Evolutionary conservation across 345 rosid genomes (phyloP).

Genomic region (Erodium maritimum): DNA sequence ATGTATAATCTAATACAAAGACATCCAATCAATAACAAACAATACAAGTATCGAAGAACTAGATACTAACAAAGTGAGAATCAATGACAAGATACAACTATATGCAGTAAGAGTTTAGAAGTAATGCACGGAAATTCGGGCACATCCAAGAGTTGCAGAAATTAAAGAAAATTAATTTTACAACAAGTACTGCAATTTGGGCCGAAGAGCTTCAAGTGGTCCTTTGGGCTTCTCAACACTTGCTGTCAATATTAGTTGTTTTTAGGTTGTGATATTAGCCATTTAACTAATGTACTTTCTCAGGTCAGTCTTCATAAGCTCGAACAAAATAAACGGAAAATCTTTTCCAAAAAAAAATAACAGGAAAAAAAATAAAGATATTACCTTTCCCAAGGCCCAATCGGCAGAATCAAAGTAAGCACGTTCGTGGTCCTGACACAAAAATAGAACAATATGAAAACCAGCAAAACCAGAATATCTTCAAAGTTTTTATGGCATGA

Average conservation of each 20-base stretch:
- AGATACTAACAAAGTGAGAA: background rate
- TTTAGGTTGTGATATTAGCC: constrained; percentile 5
- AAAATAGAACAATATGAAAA: constrained; percentile 10
- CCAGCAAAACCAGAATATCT: constrained; percentile 1
- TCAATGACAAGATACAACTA: background rate
- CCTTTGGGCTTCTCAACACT: constrained; percentile 95
- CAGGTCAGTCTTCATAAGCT: background rate
- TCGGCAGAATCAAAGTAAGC: constrained; percentile 99
- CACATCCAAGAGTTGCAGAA: too few relatives aligned
- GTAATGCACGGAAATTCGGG: too few relatives aligned
- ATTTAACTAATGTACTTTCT: constrained; percentile 6
- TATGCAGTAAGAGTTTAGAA: too few relatives aligned
- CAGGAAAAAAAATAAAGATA: background rate
- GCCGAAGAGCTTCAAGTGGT: constrained; percentile 98
- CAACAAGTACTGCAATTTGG: constrained; percentile 63
- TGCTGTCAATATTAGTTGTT: constrained; percentile 43
- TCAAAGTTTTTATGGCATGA: background rate
- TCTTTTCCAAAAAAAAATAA: background rate
- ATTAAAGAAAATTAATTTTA: background rate
- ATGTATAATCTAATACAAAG: too few relatives aligned
- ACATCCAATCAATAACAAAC: too few relatives aligned
- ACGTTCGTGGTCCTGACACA: constrained; percentile 79
- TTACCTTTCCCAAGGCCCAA: constrained; percentile 99
- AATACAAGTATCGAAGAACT: too few relatives aligned
- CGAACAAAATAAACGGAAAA: background rate